Conservation (phyloP, 2,329 filamentous ascomycete species). For the Clonostachys rhizophaga region DNA sequence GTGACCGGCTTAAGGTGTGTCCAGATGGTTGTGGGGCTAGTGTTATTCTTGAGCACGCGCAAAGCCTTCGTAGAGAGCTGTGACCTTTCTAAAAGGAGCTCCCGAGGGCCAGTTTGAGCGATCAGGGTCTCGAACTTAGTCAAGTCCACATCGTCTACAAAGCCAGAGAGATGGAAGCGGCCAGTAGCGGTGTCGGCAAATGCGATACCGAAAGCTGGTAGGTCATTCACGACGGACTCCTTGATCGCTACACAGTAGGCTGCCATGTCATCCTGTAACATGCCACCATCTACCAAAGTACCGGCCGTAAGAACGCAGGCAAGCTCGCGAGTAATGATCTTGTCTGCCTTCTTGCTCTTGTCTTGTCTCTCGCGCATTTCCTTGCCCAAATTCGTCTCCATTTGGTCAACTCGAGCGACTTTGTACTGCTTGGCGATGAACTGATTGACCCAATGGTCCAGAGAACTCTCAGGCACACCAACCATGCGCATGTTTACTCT, state of each 20-base stretch:
- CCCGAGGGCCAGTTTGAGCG: constrained; percentile 84
- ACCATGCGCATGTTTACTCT: constrained; percentile 99
- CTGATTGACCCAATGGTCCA: constrained; percentile 97
- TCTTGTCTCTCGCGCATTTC: constrained; percentile 95
- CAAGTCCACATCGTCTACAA: constrained; percentile 85
- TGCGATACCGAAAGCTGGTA: constrained; percentile 82
- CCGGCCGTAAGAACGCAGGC: constrained; percentile 88
- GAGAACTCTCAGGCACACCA: constrained; percentile 88
- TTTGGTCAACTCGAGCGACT: constrained; percentile 93
- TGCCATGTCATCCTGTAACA: constrained; percentile 97
- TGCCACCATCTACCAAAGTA: constrained; percentile 89
- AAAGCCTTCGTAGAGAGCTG: constrained; percentile 82
- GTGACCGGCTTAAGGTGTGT: constrained; percentile 82
- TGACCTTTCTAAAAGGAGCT: constrained; percentile 85
- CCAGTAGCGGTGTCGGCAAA: constrained; percentile 96
- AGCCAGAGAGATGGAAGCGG: constrained; percentile 90
- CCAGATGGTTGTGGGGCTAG: constrained; percentile 88
- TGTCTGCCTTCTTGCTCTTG: constrained; percentile 72
- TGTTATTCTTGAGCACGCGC: constrained; percentile 95
- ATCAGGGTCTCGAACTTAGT: constrained; percentile 98
- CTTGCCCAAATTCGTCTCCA: constrained; percentile 91
- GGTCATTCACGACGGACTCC: constrained; percentile 65
- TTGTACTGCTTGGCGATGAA: constrained; percentile 98
- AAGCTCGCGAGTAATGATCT: constrained; percentile 88
- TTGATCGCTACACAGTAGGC: constrained; percentile 97